Conservation (phyloP, 2,329 filamentous ascomycete species). For the Lachnellula cervina region DNA sequence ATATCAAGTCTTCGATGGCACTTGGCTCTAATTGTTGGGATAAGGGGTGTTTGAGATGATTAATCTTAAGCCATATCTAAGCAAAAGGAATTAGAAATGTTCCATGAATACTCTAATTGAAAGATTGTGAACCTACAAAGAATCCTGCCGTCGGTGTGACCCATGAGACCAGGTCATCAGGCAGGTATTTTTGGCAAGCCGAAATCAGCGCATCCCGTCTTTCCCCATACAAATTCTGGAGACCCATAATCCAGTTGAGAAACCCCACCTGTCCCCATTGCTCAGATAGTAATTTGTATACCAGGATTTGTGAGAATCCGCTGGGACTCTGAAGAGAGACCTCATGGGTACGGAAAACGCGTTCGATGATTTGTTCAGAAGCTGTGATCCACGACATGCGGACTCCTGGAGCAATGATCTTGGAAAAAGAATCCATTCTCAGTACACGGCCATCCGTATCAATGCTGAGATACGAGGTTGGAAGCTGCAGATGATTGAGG, state of each 20-base stretch:
- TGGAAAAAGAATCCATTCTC: slow-evolving; percentile 86
- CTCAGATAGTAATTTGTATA: slow-evolving; percentile 85
- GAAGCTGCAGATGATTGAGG: slow-evolving; percentile 57
- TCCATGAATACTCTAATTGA: background rate
- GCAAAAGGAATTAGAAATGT: background rate
- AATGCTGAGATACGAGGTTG: slow-evolving; percentile 64
- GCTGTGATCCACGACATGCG: slow-evolving; percentile 83
- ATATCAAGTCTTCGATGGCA: background rate
- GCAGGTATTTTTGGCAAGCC: slow-evolving; percentile 72
- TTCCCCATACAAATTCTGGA: slow-evolving; percentile 67
- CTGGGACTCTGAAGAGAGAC: slow-evolving; percentile 75
- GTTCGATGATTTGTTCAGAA: slow-evolving; percentile 73
- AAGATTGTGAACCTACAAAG: slow-evolving; percentile 61
- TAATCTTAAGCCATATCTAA: background rate
- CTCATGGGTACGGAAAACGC: slow-evolving; percentile 76
- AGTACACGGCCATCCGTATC: slow-evolving; percentile 81
- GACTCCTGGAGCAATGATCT: slow-evolving; percentile 75
- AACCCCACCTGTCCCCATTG: slow-evolving; percentile 88
- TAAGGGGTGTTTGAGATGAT: background rate
- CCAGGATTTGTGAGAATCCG: slow-evolving; percentile 72
- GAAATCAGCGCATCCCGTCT: slow-evolving; percentile 69
- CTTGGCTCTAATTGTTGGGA: background rate
- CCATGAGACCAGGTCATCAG: slow-evolving; percentile 70
- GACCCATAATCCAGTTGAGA: slow-evolving; percentile 76
- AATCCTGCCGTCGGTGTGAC: slow-evolving; percentile 74